Base-by-base conservation (phyloP, 2,329 filamentous ascomycete species). In the Truncatella angustata region DNA sequence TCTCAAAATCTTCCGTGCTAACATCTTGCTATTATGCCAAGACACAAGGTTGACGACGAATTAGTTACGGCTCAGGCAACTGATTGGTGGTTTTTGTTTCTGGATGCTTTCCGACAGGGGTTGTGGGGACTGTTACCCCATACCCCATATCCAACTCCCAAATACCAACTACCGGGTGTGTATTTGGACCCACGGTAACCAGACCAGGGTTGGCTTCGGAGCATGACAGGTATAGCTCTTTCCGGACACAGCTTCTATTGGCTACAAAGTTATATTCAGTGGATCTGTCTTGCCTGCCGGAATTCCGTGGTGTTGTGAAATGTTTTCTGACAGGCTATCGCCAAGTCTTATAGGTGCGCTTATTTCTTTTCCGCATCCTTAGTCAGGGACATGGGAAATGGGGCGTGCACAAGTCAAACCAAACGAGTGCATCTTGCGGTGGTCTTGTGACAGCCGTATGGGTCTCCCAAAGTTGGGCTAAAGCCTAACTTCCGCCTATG, bases 61-160 rank as follows among this genome's bases (percentile, higher is more conserved):
- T 44, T 10, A 28, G n/a, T 10, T 14, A 35, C 32, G 32, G n/a
- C 11, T n/a, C 16, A 10, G n/a, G n/a, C n/a, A 24, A 34, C 24
- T 50, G 47, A 50, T 50, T 50, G 47, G 47, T 50, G 47, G 47
- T 50, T 30, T 50, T 50, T 50, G 36, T 9, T 50, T 10, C 28
- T 24, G 32, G n/a, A 20, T 11, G n/a, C 32, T 46, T 46, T 46
- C 43, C 43, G 43, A 18, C 16, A 30, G 43, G 43, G 43, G 43
- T 12, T 34, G 24, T 16, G 26, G n/a, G 9, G 43, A n/a, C 9
- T 12, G 12, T 14, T 26, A 44, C 20, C 23, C 21, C 21, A 44
- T 44, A 44, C 40, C n/a, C n/a, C n/a, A n/a, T n/a, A n/a, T 32
- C 28, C 28, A 32, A 32, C 28, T n/a, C 37, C 37, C 37, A 40